Evolutionary conservation across 2,329 filamentous ascomycete species (phyloP), one percentile per base, ranked within the genome.

Genomic region (Pseudonectria foliicola): DNA sequence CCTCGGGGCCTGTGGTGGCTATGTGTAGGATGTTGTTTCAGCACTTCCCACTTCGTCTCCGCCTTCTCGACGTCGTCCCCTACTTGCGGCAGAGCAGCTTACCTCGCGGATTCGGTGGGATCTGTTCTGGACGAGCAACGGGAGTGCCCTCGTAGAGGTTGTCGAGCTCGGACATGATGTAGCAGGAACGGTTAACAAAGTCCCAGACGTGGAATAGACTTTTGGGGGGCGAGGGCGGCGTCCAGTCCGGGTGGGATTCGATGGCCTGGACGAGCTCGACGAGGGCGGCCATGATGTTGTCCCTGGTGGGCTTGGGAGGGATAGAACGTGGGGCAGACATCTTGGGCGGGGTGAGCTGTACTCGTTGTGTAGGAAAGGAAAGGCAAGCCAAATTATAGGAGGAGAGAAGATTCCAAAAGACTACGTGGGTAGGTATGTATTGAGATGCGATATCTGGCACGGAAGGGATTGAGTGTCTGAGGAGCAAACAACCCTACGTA

Each of bases 91-190:
- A 21, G 18, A 5, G 18, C 5, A 8, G 18, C 53, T 46, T 37
- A 60, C 55, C 49, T 31, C 43, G 40, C 10, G 47, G 33, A 13
- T 55, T 47, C 29, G 43, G 49, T 15, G 50, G 50, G 25, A 66
- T 59, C 43, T 65, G 59, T 7, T 58, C 49, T 2, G 60, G 61
- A 12, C 60, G 46, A 39, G 50, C 42, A 23, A 63, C 35, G 11
- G 54, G 46, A 30, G 47, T 43, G 11, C 61, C 60, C 15, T 50
- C 50, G 13, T 50, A 48, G 34, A 64, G 56, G 27, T 61, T 62
- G 13, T 66, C 59, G 15, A 67, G 52, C 52, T 66, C 61, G 6
- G 51, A 53, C 43, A 64, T 55, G 50, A 65, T 64, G 41, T 65
- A 66, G 25, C 55, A 47, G n/a, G 60, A 62, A 25, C 61, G 56